Base-by-base conservation (phyloP, 2,329 filamentous ascomycete species). In the Exophiala spinifera region DNA sequence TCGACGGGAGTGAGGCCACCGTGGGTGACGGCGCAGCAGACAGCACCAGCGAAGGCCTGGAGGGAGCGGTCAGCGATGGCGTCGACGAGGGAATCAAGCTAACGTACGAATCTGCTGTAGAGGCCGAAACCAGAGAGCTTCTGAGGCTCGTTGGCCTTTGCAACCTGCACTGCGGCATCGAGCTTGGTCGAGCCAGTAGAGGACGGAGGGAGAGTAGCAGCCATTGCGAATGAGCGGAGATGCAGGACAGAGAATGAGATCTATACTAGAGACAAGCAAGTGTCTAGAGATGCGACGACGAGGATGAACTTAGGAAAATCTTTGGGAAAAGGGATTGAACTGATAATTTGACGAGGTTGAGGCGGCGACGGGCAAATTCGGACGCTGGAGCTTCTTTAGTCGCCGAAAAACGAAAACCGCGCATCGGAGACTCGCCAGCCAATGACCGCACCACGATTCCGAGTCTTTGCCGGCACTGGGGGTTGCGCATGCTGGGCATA, bases 21-120 rank as follows among this genome's bases (percentile, higher is more conserved):
- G 84, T 99, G 94, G 72, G 94, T 99, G 79, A 97, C 80, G 68
- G 91, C 94, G 79, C 94, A 99, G 86, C 94, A 96, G 81, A 97
- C 80, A 68, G 94, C 94, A 79, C 94, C 94, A 69, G 94, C 91
- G 69, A 99, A 88, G 78, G 94, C 92, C 61, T 63, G 34, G 13
- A 14, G 40, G 8, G 13, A 44, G 51, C 17, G 49, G 49, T 53
- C 8, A 57, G 45, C 21, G 8, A 44, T 40, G 8, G 17, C 13
- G 15, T 13, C 1, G 25, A 36, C 39, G 13, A 46, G 3, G 14
- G 11, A 10, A 40, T 36, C 31, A 20, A 23, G 25, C 17, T 33
- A 17, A 55, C 61, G 52, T 46, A 63, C 62, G 59, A 64, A 64
- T 64, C 62, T 61, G 56, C 89, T 89, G 86, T 97, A 97, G 68